These are phyloP conservation scores for Boletus calvinii DNA, from an alignment of 1,284 basidiomycete species.

Conservation along the genomic window DNA sequence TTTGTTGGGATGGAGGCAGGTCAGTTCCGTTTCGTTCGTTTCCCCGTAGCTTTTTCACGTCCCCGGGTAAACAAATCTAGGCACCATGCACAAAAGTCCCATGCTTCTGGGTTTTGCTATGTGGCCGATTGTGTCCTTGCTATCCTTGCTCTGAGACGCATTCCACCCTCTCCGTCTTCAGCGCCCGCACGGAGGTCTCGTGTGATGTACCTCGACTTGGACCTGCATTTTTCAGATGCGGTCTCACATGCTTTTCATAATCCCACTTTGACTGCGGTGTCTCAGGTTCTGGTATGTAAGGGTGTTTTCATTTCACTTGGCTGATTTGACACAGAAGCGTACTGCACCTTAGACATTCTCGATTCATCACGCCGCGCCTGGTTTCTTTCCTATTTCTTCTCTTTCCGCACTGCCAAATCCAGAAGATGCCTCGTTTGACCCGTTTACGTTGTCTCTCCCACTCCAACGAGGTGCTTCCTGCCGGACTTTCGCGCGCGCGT, in stretches of 20 bases:
- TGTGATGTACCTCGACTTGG: conserved; percentile 89
- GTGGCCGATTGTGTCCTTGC: conserved; percentile 88
- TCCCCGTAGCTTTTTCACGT: neutral
- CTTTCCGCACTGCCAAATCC: conserved; percentile 51
- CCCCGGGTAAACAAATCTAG: conserved; percentile 34
- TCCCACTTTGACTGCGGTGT: conserved; percentile 32
- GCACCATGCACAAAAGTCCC: conserved; percentile 74
- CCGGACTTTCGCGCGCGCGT: conserved; percentile 61
- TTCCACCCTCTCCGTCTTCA: conserved; percentile 12
- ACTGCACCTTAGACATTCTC: conserved; percentile 63
- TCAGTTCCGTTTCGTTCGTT: conserved; percentile 30
- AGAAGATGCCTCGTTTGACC: conserved; percentile 46
- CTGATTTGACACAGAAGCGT: neutral
- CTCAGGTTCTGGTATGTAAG: conserved; percentile 59
- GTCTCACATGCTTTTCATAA: conserved; percentile 76
- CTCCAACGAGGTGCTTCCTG: conserved; percentile 65
- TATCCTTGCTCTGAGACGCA: conserved; percentile 59
- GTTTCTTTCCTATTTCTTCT: conserved; percentile 78
- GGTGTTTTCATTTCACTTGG: neutral
- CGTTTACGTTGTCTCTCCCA: conserved; percentile 77
- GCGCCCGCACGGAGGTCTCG: conserved; percentile 48
- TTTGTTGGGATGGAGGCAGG: conserved; percentile 87
- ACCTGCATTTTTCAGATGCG: conserved; percentile 90
- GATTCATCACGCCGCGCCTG: conserved; percentile 77
- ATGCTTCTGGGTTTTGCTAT: conserved; percentile 90